These are phyloP conservation scores for Ceratobasidium sp. DNA, from an alignment of 1,284 basidiomycete species.

Conservation along the genomic window DNA sequence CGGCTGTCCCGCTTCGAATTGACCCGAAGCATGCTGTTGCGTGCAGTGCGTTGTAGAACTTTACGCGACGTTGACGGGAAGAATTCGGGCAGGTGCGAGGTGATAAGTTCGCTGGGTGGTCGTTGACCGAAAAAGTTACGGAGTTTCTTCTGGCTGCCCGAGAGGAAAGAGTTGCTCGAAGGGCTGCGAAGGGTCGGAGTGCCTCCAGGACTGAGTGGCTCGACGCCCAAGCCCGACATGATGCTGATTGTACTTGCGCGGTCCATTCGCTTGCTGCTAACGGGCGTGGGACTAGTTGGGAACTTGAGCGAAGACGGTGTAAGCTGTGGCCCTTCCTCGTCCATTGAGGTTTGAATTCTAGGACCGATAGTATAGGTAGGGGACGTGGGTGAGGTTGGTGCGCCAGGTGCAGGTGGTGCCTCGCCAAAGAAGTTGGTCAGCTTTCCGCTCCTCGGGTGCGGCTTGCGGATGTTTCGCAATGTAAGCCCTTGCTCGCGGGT, in stretches of 20 bases:
- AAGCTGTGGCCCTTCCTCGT: conserved; percentile 28
- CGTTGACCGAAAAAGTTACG: conserved; percentile 99
- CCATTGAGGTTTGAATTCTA: conserved; percentile 38
- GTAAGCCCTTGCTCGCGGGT: conserved; percentile 84
- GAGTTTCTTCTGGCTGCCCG: conserved; percentile 57
- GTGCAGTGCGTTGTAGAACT: conserved; percentile 79
- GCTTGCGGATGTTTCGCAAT: conserved; percentile 61
- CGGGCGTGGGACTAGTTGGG: conserved; percentile 27
- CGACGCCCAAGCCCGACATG: conserved; percentile 87
- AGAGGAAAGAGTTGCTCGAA: conserved; percentile 48
- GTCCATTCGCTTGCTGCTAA: conserved; percentile 72
- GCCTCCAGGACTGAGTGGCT: conserved; percentile 49
- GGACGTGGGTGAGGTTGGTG: conserved; percentile 53
- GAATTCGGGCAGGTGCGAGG: conserved; percentile 93
- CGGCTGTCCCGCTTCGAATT: conserved; percentile 53
- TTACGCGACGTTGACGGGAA: conserved; percentile 95
- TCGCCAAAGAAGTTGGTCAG: conserved; percentile 68
- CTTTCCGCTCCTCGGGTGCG: conserved; percentile 57
- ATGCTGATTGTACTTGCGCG: conserved; percentile 94
- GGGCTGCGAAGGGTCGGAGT: conserved; percentile 52
- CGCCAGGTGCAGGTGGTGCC: conserved; percentile 49
- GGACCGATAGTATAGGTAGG: conserved; percentile 48
- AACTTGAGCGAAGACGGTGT: conserved; percentile 8
- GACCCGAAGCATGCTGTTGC: conserved; percentile 73
- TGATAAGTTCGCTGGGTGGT: conserved; percentile 95